Evolutionary conservation across 148 eudicot genomes (phyloP).

Genomic region (Chenopodium quinoa): DNA sequence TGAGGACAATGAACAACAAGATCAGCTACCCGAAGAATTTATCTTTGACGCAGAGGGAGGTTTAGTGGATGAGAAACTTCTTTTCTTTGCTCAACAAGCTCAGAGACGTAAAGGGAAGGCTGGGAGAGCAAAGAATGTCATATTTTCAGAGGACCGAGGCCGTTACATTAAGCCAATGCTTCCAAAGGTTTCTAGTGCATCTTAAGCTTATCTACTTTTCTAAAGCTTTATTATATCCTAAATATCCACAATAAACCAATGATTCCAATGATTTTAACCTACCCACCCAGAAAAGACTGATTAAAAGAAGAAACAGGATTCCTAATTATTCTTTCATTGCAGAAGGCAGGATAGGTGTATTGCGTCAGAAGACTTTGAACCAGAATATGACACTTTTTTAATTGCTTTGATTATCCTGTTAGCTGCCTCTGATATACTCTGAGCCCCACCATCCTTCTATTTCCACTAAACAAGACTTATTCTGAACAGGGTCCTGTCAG

Average conservation of each 20-base stretch:
- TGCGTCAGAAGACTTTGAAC: not conserved
- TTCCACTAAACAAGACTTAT: slow-evolving; percentile 9
- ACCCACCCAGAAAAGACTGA: not conserved
- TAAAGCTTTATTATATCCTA: not conserved
- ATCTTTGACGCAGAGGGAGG: slow-evolving; percentile 99
- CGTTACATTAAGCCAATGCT: slow-evolving; percentile 99
- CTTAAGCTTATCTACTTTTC: slow-evolving; percentile 8
- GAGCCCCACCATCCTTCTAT: not conserved
- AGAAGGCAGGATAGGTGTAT: not conserved
- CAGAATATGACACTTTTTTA: not conserved
- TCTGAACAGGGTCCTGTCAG: slow-evolving; percentile 80
- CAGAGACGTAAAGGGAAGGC: slow-evolving; percentile 92
- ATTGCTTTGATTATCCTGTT: not conserved
- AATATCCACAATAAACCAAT: not conserved
- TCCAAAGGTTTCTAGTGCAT: slow-evolving; percentile 64
- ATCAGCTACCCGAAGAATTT: slow-evolving; percentile 93
- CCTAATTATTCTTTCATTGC: not conserved
- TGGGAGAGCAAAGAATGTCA: slow-evolving; percentile 98
- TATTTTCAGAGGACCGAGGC: slow-evolving; percentile 98
- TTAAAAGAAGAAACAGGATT: no score
- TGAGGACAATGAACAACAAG: slow-evolving; percentile 80
- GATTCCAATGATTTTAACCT: not conserved
- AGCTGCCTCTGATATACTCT: not conserved
- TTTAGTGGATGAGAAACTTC: slow-evolving; percentile 95
- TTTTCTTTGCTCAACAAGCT: slow-evolving; percentile 99